A percentile compares a stretch with the other conserved stretches of the same genome.
Evolutionary conservation across 2,329 filamentous ascomycete genomes (phyloP).

Genomic region (Botrytis fabae): DNA sequence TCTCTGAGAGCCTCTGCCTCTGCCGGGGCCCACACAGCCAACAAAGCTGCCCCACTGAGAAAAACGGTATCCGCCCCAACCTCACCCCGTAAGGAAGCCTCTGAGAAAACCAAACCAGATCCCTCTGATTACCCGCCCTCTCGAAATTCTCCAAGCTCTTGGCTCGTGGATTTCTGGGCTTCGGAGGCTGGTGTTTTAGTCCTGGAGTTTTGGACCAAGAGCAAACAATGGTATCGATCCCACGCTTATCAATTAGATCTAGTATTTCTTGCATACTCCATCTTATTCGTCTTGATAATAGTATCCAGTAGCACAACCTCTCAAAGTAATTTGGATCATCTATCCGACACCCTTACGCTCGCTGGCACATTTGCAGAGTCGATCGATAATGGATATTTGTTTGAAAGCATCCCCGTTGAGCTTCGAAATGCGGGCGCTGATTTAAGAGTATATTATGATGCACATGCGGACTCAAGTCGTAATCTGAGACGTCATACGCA

Average conservation of each 20-base stretch:
- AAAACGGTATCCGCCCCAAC: neutral
- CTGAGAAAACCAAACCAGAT: neutral
- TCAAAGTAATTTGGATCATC: neutral
- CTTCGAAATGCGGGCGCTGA: neutral
- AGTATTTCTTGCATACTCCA: fast-evolving
- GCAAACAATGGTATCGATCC: neutral
- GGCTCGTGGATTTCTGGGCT: neutral
- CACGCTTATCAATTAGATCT: fast-evolving
- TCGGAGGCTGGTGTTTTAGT: neutral
- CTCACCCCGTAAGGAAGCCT: no score
- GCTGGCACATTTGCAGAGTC: neutral
- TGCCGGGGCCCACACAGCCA: neutral
- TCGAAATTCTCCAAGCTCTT: neutral
- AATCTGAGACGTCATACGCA: neutral
- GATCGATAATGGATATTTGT: neutral
- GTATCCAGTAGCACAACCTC: neutral
- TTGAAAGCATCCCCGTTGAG: neutral
- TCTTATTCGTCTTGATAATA: neutral
- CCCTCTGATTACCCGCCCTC: neutral
- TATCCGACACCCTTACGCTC: neutral
- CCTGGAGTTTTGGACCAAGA: neutral
- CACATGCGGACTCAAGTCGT: neutral
- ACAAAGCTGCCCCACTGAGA: neutral
- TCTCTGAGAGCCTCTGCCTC: neutral
- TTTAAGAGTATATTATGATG: neutral